Conservation (phyloP, 768 basidiomycete genomes). For the Russula griseocarnosa region DNA sequence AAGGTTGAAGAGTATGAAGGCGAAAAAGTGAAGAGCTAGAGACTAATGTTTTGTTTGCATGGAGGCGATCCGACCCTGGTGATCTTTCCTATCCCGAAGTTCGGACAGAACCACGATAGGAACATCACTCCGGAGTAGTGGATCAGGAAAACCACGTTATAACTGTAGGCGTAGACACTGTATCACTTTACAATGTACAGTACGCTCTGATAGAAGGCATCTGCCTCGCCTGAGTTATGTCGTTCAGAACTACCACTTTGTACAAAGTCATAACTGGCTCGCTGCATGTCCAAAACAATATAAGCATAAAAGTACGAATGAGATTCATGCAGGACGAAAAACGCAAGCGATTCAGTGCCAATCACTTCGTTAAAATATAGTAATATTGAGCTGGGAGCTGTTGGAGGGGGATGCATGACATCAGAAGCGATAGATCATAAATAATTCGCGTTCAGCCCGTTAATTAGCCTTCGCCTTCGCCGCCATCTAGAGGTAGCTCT, state of each 20-base stretch:
- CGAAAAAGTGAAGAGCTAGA: slow-evolving; percentile 16
- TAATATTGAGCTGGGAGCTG: not conserved
- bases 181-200: not conserved
- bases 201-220: not conserved
- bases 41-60: not conserved
- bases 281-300: not conserved
- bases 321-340: slow-evolving; percentile 7
- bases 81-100: not conserved
- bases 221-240: not conserved
- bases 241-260: not conserved
- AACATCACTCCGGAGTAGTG: not conserved
- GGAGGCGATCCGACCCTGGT: not conserved
- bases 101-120: not conserved
- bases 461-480: slow-evolving; percentile 15
- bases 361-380: not conserved
- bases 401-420: not conserved
- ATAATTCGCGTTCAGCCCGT: not conserved
- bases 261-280: not conserved
- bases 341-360: not conserved
- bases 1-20: slow-evolving; percentile 69
- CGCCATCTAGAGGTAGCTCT: slow-evolving; percentile 19
- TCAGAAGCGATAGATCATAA: not conserved
- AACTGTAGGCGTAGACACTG: not conserved
- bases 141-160: not conserved
- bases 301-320: not conserved